These are phyloP conservation scores for Wickerhamomyces alni DNA, from an alignment of 805 yeast species.

Conservation along the genomic window DNA sequence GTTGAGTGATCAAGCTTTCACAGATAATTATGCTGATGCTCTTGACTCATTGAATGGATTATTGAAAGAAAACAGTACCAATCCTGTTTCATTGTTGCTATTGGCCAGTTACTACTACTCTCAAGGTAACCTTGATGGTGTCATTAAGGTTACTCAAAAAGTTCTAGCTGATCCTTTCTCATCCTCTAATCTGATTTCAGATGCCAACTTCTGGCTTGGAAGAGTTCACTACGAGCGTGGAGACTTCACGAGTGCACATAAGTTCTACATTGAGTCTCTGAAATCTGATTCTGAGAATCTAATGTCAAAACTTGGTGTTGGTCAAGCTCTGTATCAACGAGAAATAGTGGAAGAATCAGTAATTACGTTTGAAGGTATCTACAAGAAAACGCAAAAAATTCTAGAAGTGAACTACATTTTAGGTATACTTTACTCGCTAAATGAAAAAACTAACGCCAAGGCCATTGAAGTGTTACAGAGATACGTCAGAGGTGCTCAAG, in stretches of 20 bases:
- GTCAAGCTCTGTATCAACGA: conserved; percentile 75
- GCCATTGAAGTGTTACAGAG: conserved; percentile 65
- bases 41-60: conserved; percentile 36
- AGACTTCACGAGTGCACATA: conserved; percentile 67
- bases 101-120: conserved; percentile 71
- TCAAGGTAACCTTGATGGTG: conserved; percentile 51
- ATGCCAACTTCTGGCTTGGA: conserved; percentile 80
- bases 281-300: conserved; percentile 58
- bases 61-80: conserved; percentile 36
- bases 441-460: conserved; percentile 29
- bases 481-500: conserved; percentile 58
- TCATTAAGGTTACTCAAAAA: conserved; percentile 48
- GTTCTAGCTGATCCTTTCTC: conserved; percentile 36
- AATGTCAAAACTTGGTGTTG: conserved; percentile 75
- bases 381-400: conserved; percentile 59
- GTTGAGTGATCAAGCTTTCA: conserved; percentile 52
- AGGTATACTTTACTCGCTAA: conserved; percentile 61
- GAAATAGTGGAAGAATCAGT: conserved; percentile 78
- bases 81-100: conserved; percentile 58
- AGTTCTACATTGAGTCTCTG: conserved; percentile 64
- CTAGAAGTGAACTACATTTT: conserved; percentile 70
- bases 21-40: conserved; percentile 50
- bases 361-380: conserved; percentile 72
- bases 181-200: conserved; percentile 43
- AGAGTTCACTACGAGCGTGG: conserved; percentile 58